Conservation (phyloP, 2,329 filamentous ascomycete species). For the Pestalotiopsis sp. region DNA sequence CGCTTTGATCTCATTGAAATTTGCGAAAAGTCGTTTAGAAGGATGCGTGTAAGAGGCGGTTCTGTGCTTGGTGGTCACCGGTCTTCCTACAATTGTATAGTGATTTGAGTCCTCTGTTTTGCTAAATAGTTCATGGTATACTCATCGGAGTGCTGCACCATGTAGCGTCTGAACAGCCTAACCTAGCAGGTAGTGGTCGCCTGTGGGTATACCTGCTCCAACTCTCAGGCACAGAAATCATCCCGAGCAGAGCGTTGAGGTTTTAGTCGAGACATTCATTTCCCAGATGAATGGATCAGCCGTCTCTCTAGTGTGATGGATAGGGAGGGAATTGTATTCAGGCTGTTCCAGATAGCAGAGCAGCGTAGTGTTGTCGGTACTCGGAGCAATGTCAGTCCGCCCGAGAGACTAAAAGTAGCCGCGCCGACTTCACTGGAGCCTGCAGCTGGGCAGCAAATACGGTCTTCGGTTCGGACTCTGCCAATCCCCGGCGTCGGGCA, state of each 20-base stretch:
- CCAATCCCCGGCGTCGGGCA: neutral
- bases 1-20: neutral
- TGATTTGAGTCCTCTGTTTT: too few relatives aligned
- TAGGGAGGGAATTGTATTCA: neutral
- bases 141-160: too few relatives aligned
- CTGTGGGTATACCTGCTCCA: too few relatives aligned
- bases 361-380: neutral
- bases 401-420: neutral
- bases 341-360: neutral
- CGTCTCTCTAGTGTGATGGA: neutral
- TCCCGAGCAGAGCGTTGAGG: neutral
- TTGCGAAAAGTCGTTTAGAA: too few relatives aligned
- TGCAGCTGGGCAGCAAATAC: neutral
- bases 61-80: too few relatives aligned
- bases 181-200: too few relatives aligned
- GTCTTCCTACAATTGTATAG: too few relatives aligned
- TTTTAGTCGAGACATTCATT: neutral
- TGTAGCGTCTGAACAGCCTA: too few relatives aligned
- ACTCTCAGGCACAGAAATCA: neutral
- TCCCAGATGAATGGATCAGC: neutral
- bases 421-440: neutral
- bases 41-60: too few relatives aligned
- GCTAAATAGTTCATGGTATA: too few relatives aligned
- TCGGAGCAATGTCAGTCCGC: constrained; percentile 12
- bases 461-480: neutral